Conservation (phyloP, 2,329 filamentous ascomycete species). For the Blastomyces percursus region DNA sequence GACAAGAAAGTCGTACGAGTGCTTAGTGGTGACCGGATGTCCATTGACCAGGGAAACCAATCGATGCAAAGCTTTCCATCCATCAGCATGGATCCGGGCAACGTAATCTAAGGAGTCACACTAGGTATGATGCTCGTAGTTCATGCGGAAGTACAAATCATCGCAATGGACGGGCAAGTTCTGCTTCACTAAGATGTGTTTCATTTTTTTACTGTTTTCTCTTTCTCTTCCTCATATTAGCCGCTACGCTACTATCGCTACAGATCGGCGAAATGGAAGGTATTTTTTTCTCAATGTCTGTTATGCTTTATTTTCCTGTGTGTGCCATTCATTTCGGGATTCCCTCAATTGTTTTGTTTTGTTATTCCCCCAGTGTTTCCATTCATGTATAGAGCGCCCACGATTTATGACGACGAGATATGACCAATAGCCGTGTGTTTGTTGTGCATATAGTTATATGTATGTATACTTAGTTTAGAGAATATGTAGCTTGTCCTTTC, state of each 20-base stretch:
- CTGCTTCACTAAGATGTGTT: neutral
- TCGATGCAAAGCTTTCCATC: constrained; percentile 35
- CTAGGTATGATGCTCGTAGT: constrained; percentile 12
- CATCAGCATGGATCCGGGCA: constrained; percentile 35
- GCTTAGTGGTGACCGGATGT: constrained; percentile 34
- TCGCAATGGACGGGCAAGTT: neutral
- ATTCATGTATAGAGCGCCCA: constrained; percentile 1
- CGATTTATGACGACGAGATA: constrained; percentile 10
- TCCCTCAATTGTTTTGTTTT: neutral
- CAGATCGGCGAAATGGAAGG: constrained; percentile 2
- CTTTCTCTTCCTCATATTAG: constrained; percentile 1
- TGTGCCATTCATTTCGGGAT: constrained; percentile 5
- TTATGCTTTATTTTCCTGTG: constrained; percentile 5
- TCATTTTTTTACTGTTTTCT: neutral
- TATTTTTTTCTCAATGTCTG: constrained; percentile 9
- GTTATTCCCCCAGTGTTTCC: neutral
- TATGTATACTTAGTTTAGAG: constrained; percentile 1
- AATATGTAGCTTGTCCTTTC: neutral
- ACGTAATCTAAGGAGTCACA: constrained; percentile 36
- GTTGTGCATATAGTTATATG: neutral
- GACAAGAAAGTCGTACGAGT: constrained; percentile 31
- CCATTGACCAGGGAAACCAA: constrained; percentile 26
- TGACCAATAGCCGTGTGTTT: neutral
- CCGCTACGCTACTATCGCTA: neutral
- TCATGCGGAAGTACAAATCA: neutral